These are phyloP conservation scores for Exophiala sp. DNA, from an alignment of 2,329 filamentous ascomycete genomes.

Conservation along the genomic window DNA sequence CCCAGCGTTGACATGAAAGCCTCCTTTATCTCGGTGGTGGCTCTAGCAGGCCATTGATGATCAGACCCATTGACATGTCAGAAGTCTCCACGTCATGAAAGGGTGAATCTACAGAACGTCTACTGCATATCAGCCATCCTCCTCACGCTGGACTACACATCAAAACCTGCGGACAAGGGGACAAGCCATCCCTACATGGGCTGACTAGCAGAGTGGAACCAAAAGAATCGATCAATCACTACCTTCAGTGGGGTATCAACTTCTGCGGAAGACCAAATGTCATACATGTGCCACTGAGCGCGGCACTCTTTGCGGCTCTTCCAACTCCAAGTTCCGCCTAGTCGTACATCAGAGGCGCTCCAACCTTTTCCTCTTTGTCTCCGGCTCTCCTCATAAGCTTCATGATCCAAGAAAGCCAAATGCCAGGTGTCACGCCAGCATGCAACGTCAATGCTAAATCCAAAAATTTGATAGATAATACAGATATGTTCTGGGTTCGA, in stretches of 20 bases:
- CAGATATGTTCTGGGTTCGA: conserved; percentile 15
- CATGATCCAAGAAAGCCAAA: conserved; percentile 12
- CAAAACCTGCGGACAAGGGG: too few species aligned
- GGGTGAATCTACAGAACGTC: too few species aligned
- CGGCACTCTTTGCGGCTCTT: neutral
- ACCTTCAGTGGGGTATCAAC: neutral
- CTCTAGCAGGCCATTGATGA: too few species aligned
- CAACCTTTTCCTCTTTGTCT: neutral
- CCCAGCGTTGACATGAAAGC: too few species aligned
- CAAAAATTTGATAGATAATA: conserved; percentile 20
- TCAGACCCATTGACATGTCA: too few species aligned
- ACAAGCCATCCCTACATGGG: too few species aligned
- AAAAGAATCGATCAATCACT: too few species aligned
- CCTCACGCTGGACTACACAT: too few species aligned
- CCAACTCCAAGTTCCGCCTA: conserved; percentile 7
- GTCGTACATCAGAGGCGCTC: conserved; percentile 9
- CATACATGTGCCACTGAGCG: neutral
- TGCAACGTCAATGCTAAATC: conserved; percentile 16
- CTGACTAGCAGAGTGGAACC: neutral
- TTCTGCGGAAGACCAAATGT: neutral
- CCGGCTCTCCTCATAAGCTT: conserved; percentile 9
- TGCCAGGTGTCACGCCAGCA: conserved; percentile 4
- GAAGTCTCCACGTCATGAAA: too few species aligned
- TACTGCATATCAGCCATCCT: too few species aligned
- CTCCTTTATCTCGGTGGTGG: too few species aligned